These are phyloP conservation scores for Pseudogymnoascus sp. DNA, from an alignment of 2,329 filamentous ascomycete species.

Conservation along the genomic window DNA sequence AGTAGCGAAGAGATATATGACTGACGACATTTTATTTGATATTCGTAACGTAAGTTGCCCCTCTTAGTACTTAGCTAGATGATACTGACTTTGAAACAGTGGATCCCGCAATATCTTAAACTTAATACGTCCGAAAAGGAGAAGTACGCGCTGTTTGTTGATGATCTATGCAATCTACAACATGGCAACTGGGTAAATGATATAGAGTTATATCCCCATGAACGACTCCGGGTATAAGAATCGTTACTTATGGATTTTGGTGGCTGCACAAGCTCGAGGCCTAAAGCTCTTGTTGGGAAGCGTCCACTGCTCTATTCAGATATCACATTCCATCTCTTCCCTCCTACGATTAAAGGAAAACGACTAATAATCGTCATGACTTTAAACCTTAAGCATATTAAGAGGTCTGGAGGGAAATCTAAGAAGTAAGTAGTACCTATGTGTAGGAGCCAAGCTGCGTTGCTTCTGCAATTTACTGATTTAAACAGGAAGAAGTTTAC, in stretches of 20 bases:
- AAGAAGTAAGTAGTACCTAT: slow-evolving; percentile 15
- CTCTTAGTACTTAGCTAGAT: neutral
- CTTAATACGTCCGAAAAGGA: slow-evolving; percentile 21
- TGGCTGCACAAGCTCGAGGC: slow-evolving; percentile 20
- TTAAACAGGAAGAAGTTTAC: slow-evolving; percentile 19
- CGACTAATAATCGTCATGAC: slow-evolving; percentile 18
- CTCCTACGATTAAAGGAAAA: slow-evolving; percentile 14
- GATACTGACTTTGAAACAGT: slow-evolving; percentile 16
- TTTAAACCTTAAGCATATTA: slow-evolving; percentile 23
- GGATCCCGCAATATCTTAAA: slow-evolving; percentile 14
- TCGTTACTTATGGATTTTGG: slow-evolving; percentile 18
- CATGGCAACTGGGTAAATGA: slow-evolving; percentile 20
- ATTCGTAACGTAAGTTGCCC: slow-evolving; percentile 17
- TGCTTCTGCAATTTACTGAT: slow-evolving; percentile 11
- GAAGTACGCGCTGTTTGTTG: slow-evolving; percentile 19
- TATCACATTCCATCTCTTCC: slow-evolving; percentile 24
- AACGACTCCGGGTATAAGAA: slow-evolving; percentile 21
- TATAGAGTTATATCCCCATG: slow-evolving; percentile 20
- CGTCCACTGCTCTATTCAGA: slow-evolving; percentile 20
- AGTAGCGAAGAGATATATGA: slow-evolving; percentile 14
- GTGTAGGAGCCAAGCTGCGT: neutral
- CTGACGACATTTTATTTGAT: slow-evolving; percentile 17
- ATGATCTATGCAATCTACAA: slow-evolving; percentile 21
- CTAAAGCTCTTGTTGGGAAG: slow-evolving; percentile 20
- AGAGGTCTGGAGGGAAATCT: slow-evolving; percentile 19